Evolutionary conservation across 495 filamentous ascomycete species (phyloP).

Genomic region (Aspergillus sclerotioniger): DNA sequence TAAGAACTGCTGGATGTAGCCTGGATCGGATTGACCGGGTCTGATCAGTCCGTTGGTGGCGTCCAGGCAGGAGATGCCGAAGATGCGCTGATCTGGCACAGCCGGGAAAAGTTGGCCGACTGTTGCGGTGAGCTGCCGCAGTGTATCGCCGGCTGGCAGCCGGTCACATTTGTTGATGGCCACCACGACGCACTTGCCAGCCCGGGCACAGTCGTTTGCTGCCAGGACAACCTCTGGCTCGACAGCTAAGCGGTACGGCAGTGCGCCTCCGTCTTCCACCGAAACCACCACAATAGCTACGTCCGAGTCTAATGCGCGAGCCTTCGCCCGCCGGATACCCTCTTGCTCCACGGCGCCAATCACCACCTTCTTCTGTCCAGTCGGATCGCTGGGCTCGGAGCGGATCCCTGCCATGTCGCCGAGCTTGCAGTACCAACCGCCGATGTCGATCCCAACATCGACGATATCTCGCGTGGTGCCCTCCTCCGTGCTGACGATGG

Average conservation of each 20-base stretch:
- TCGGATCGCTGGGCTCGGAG: slow-evolving; percentile 34
- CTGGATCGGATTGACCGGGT: slow-evolving; percentile 47
- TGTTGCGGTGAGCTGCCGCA: slow-evolving; percentile 17
- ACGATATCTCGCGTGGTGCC: slow-evolving; percentile 94
- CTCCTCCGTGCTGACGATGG: slow-evolving; percentile 87
- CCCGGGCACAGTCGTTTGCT: slow-evolving; percentile 51
- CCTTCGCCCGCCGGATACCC: slow-evolving; percentile 83
- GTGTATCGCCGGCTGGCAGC: slow-evolving; percentile 28
- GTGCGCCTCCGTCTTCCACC: slow-evolving; percentile 47
- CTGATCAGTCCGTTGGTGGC: slow-evolving; percentile 16
- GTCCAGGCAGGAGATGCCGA: slow-evolving; percentile 69
- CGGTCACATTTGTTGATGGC: slow-evolving; percentile 83
- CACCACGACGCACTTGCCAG: slow-evolving; percentile 62
- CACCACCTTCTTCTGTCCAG: slow-evolving; percentile 13
- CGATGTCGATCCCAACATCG: slow-evolving; percentile 86
- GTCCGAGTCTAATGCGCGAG: slow-evolving; percentile 78
- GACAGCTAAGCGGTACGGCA: slow-evolving; percentile 35
- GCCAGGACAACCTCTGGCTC: slow-evolving; percentile 60
- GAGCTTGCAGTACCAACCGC: slow-evolving; percentile 82
- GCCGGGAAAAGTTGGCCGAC: slow-evolving; percentile 33
- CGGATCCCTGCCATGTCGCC: slow-evolving; percentile 89
- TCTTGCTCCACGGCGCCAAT: slow-evolving; percentile 83
- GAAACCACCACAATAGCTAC: slow-evolving; percentile 80
- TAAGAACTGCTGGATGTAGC: slow-evolving; percentile 67
- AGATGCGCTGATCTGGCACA: slow-evolving; percentile 45